These are phyloP conservation scores for Mycena citricolor DNA, from an alignment of 1,284 basidiomycete species.

Conservation along the genomic window DNA sequence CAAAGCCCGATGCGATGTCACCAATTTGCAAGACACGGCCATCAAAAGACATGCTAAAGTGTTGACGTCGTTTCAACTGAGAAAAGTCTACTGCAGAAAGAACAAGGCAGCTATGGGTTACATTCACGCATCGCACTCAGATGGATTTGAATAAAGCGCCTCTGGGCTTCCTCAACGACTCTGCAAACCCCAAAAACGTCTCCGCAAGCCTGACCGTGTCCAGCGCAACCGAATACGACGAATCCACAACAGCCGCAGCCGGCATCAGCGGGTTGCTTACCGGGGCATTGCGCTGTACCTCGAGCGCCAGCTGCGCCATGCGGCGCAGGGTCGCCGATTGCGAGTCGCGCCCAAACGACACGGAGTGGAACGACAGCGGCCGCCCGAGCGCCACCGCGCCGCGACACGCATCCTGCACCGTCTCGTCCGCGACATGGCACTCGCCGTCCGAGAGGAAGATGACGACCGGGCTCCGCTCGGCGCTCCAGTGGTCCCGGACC, in stretches of 20 bases:
- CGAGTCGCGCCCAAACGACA: slow-evolving; percentile 49
- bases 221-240: slow-evolving; percentile 52
- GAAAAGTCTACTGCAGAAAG: no score
- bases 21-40: no score
- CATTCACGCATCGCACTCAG: no score
- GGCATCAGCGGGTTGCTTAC: slow-evolving; percentile 43
- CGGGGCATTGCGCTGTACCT: slow-evolving; percentile 49
- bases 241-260: slow-evolving; percentile 38
- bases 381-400: slow-evolving; percentile 51
- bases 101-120: no score
- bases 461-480: slow-evolving; percentile 58
- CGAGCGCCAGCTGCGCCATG: slow-evolving; percentile 54
- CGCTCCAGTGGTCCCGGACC: slow-evolving; percentile 54
- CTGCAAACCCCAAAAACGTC: slow-evolving; percentile 63
- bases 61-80: no score
- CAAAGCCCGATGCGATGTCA: no score
- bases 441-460: slow-evolving; percentile 66
- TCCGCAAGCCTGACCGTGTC: slow-evolving; percentile 57
- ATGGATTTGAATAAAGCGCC: slow-evolving; percentile 34
- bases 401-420: slow-evolving; percentile 47
- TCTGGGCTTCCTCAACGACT: slow-evolving; percentile 56
- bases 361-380: slow-evolving; percentile 58
- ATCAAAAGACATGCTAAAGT: no score
- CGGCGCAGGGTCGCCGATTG: slow-evolving; percentile 39
- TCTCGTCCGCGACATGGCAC: slow-evolving; percentile 39